phyloP scores from a whole-genome alignment of 352 stramenopile species.

The Phytophthora boehmeriae region DNA sequence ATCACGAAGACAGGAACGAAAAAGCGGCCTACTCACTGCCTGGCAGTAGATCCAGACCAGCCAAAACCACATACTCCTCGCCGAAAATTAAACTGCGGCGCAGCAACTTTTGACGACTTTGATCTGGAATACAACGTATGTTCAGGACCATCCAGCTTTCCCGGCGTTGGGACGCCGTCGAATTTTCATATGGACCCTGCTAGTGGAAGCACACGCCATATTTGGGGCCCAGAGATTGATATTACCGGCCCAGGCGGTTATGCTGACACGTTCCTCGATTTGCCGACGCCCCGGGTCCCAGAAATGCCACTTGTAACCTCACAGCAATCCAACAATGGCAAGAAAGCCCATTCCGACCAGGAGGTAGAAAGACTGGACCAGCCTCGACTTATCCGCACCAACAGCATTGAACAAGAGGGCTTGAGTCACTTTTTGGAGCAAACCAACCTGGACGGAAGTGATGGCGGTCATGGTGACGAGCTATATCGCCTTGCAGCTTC shows the following conservation, averaged over 20 bases:
- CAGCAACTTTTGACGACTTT: slow-evolving; percentile 64
- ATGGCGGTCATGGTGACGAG: slow-evolving; percentile 27
- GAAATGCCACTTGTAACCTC: slow-evolving; percentile 44
- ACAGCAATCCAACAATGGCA: slow-evolving; percentile 28
- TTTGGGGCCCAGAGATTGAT: slow-evolving; percentile 74
- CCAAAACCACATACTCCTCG: slow-evolving; percentile 71
- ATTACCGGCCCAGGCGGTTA: slow-evolving; percentile 42
- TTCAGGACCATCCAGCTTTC: slow-evolving; percentile 30
- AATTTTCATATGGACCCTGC: slow-evolving; percentile 50
- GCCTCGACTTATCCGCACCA: slow-evolving; percentile 67
- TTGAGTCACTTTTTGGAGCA: slow-evolving; percentile 80
- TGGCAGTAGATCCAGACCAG: slow-evolving; percentile 60
- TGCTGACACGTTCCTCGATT: slow-evolving; percentile 77
- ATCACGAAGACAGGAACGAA: slow-evolving; percentile 36
- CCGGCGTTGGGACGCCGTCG: slow-evolving; percentile 71
- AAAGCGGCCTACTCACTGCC: slow-evolving; percentile 62
- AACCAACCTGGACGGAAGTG: slow-evolving; percentile 46
- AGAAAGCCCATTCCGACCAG: slow-evolving; percentile 16
- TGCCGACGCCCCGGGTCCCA: slow-evolving; percentile 66
- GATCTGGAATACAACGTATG: slow-evolving; percentile 37
- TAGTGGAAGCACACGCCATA: slow-evolving; percentile 43
- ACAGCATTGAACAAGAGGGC: slow-evolving; percentile 76
- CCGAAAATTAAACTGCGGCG: slow-evolving; percentile 65
- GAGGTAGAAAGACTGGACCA: slow-evolving; percentile 39
- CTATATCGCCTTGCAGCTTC: slow-evolving; percentile 32